A percentile compares a stretch with the other conserved stretches of the same genome.
phyloP scores from a whole-genome alignment of 78 protist species.

The Isochrysis galbana region DNA sequence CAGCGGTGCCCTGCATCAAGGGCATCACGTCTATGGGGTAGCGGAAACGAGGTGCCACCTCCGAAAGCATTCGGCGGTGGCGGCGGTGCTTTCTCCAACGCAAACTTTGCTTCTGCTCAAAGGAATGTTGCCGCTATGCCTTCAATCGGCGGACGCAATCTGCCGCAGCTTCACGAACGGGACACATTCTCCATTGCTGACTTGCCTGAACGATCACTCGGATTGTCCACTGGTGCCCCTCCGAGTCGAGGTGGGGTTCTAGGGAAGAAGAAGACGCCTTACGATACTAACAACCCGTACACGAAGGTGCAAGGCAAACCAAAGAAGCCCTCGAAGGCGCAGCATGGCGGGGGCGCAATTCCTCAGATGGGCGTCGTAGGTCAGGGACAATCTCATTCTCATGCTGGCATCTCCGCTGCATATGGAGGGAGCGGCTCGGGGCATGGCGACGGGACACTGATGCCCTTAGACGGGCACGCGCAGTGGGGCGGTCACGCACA shows the following conservation, averaged over 20 bases:
- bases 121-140: neutral
- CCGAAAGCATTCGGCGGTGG: neutral
- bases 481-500: too few relatives aligned
- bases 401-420: neutral
- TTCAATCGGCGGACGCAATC: neutral
- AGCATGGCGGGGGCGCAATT: neutral
- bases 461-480: too few relatives aligned
- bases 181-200: neutral
- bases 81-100: neutral
- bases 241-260: neutral
- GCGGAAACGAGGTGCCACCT: neutral
- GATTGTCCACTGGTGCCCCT: neutral
- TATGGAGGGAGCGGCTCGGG: too few relatives aligned
- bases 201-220: neutral
- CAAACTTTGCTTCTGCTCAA: neutral
- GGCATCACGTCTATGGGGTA: neutral
- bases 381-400: neutral
- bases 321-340: neutral
- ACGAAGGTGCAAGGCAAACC: neutral
- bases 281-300: neutral
- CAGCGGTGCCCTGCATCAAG: neutral
- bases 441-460: too few relatives aligned
- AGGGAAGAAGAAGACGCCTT: neutral
- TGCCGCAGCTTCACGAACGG: neutral
- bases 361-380: neutral